A percentile compares a stretch with the other conserved stretches of the same genome.
These are phyloP conservation scores for Claviceps citrina DNA, from an alignment of 2,329 filamentous ascomycete genomes.

Conservation along the genomic window DNA sequence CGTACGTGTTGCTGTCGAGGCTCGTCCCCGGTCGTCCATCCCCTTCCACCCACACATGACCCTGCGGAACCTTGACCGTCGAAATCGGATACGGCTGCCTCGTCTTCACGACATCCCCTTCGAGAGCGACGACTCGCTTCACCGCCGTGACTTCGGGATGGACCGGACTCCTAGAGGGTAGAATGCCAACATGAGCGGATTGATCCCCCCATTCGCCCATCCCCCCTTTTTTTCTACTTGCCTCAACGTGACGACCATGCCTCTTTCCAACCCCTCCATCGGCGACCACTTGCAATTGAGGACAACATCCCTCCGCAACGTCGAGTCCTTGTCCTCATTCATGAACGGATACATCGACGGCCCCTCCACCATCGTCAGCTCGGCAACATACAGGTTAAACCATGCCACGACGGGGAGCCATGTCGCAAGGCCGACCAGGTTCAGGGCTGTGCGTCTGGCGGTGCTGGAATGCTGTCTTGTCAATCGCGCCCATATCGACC, in stretches of 20 bases:
- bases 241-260: slow-evolving; percentile 62
- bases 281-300: slow-evolving; percentile 44
- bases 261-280: slow-evolving; percentile 43
- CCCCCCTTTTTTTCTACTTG: slow-evolving; percentile 21
- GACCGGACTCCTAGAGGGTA: slow-evolving; percentile 45
- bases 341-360: slow-evolving; percentile 65
- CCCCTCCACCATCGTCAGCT: slow-evolving; percentile 42
- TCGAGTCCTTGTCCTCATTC: slow-evolving; percentile 49
- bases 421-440: slow-evolving; percentile 37
- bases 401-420: slow-evolving; percentile 48
- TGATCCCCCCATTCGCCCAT: too few relatives aligned
- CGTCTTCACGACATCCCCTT: slow-evolving; percentile 62
- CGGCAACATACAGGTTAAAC: slow-evolving; percentile 45
- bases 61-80: slow-evolving; percentile 53
- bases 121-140: slow-evolving; percentile 70
- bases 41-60: slow-evolving; percentile 91
- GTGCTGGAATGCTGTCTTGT: slow-evolving; percentile 12
- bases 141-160: slow-evolving; percentile 55
- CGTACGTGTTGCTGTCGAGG: slow-evolving; percentile 79
- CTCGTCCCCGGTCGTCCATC: slow-evolving; percentile 59
- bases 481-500: slow-evolving; percentile 20
- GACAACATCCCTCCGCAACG: slow-evolving; percentile 37
- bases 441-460: slow-evolving; percentile 23
- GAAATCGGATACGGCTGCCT: slow-evolving; percentile 41
- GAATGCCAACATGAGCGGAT: neutral